A percentile compares a stretch with the other conserved stretches of the same genome.
Evolutionary conservation across 1,284 basidiomycete genomes (phyloP).

Genomic region (Malassezia dermatis): DNA sequence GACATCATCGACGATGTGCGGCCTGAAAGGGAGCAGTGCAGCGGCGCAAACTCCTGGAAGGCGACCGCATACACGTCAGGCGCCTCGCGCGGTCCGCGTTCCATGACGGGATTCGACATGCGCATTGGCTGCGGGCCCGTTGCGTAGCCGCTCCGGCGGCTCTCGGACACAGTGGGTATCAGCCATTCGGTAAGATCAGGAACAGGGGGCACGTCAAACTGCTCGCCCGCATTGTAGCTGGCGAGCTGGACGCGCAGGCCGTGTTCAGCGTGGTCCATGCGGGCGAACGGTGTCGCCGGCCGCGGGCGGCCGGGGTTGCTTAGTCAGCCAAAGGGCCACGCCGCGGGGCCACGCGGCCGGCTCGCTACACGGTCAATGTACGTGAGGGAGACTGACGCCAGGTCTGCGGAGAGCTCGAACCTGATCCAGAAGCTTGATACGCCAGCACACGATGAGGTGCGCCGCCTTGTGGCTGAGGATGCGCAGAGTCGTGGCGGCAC

Average conservation of each 20-base stretch:
- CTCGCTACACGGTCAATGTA: background rate
- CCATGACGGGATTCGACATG: constrained; percentile 21
- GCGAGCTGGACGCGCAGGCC: constrained; percentile 62
- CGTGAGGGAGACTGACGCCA: constrained; percentile 5
- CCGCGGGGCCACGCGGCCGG: background rate
- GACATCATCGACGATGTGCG: constrained; percentile 49
- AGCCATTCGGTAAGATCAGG: constrained; percentile 46
- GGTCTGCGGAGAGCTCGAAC: constrained; percentile 15
- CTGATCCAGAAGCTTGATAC: constrained; percentile 12
- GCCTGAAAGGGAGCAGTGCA: constrained; percentile 50
- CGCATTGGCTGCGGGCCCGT: constrained; percentile 15
- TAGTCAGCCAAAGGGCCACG: background rate
- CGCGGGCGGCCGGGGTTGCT: background rate
- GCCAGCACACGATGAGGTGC: constrained; percentile 13
- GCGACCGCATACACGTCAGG: constrained; percentile 73
- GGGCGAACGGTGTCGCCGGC: background rate
- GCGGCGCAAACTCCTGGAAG: constrained; percentile 75
- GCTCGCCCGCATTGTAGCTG: constrained; percentile 73
- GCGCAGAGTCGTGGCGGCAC: constrained; percentile 5
- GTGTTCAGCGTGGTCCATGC: background rate
- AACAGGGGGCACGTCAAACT: constrained; percentile 52
- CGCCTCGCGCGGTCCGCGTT: constrained; percentile 29
- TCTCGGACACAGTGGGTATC: constrained; percentile 33
- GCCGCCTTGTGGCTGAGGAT: constrained; percentile 13
- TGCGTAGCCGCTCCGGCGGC: constrained; percentile 22